Evolutionary conservation across 371 early-diverging fungal genomes (phyloP).

Genomic region (Capillidium heterosporum): DNA sequence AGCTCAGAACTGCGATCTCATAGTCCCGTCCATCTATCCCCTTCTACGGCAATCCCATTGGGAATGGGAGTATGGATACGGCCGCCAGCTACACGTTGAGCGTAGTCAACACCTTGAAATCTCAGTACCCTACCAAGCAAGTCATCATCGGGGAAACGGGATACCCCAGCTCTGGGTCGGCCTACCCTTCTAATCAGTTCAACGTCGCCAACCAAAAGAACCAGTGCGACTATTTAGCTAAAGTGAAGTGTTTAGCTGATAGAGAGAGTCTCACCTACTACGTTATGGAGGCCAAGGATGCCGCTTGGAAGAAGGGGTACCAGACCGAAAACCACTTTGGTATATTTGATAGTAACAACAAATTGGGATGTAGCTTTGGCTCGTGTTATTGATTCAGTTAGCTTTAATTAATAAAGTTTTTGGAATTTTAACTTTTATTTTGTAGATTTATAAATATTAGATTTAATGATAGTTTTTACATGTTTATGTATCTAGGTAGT

Average conservation of each 20-base stretch:
- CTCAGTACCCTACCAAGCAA: not conserved
- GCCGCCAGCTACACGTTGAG: not conserved
- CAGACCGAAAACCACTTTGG: not conserved
- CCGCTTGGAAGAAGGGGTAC: not conserved
- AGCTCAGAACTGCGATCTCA: not conserved
- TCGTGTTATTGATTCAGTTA: no score
- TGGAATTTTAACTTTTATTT: no score
- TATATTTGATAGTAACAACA: not conserved
- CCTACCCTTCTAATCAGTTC: not conserved
- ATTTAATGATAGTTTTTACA: no score
- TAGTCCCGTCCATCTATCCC: not conserved
- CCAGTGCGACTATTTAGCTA: not conserved
- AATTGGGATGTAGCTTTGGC: not conserved
- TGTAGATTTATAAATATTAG: no score
- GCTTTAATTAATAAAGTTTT: no score
- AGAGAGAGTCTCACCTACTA: not conserved
- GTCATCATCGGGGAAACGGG: not conserved
- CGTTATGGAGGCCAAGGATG: slow-evolving; percentile 3
- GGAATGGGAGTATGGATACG: not conserved
- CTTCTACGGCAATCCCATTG: not conserved
- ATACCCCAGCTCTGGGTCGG: not conserved
- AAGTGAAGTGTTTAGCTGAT: not conserved
- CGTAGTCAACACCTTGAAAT: not conserved
- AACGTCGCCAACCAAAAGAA: not conserved
- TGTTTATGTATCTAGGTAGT: no score